Conservation (phyloP, 164 flowering plant genomes). For the Nymphaea colorata region DNA sequence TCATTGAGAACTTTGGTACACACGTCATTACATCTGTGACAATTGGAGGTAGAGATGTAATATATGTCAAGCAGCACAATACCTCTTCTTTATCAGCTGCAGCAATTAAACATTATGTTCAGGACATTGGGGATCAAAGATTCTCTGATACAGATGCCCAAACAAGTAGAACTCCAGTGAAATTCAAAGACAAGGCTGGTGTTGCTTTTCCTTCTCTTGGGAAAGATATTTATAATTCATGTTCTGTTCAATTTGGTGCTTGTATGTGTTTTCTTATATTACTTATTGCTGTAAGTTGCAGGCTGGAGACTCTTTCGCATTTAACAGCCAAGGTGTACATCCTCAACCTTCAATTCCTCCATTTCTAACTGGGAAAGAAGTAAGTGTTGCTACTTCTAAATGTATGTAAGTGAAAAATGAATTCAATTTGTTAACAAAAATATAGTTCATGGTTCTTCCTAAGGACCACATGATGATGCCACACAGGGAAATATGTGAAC, state of each 20-base stretch:
- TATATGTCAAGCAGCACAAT: constrained; percentile 63
- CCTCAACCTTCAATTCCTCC: constrained; percentile 63
- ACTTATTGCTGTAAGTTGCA: constrained; percentile 12
- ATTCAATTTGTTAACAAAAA: too few relatives aligned
- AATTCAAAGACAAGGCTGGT: constrained; percentile 66
- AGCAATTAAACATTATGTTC: constrained; percentile 65
- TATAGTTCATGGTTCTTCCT: too few relatives aligned
- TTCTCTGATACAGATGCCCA: constrained; percentile 37
- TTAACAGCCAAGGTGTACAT: constrained; percentile 68
- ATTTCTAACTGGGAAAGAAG: constrained; percentile 64
- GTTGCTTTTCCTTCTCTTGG: constrained; percentile 8
- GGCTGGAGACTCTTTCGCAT: constrained; percentile 45
- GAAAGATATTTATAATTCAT: neutral
- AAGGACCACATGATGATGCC: too few relatives aligned
- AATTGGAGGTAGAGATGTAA: constrained; percentile 77
- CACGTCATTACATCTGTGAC: constrained; percentile 74
- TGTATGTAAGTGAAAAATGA: too few relatives aligned
- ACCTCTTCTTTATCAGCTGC: constrained; percentile 48
- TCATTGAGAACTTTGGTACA: constrained; percentile 79
- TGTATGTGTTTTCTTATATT: neutral
- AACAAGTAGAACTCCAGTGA: constrained; percentile 45
- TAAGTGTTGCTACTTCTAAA: constrained; percentile 13
- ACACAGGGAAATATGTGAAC: too few relatives aligned
- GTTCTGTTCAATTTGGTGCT: neutral
- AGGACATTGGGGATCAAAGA: constrained; percentile 64